Base-by-base conservation (phyloP, 2,329 filamentous ascomycete species). In the Colletotrichum gigasporum region DNA sequence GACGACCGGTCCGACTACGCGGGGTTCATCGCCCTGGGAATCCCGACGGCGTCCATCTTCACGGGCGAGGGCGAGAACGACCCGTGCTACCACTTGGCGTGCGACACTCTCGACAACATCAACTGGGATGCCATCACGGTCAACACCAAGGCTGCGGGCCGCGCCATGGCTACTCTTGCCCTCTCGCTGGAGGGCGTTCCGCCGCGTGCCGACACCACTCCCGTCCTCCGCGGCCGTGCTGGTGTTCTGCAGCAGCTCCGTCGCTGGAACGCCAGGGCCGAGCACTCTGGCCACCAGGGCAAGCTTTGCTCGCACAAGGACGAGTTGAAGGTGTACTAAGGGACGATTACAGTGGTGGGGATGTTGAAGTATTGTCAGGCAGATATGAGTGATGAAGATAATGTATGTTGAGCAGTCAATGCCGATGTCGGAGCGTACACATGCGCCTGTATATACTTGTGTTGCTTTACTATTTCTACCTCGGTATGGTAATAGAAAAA, bases 141-240 rank as follows among this genome's bases (percentile, higher is more conserved):
- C 41, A 81, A 77, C 65, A 68, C 78, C 24, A 78, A 76, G 70
- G 74, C 78, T 3, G 87, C 87, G 50, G 87, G 83, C 2, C 76
- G 81, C 62, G 80, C 80, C 2, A 80, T 84, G 26, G 85, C 85
- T 12, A 65, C 58, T 2, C 73, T 80, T 24, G 77, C 77, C 2
- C 68, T 77, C 8, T 78, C 73, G 35, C 66, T 79, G 3, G 71
- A 79, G 5, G 76, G 75, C 1, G 71, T 79, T 3, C 77, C 77
- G 0, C 32, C 58, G 5, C 71, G 77, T 5, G 69, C 72, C 7
- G 70, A 69, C 52, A 72, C 71, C 3, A 72, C 62, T 2, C 32
- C 68, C 7, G 73, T 75, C 53, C 72, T 71, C 0, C 71, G 63
- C 2, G 63, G 59, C 34, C 63, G 63, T 35, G 51, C 58, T 2